Base-by-base conservation (phyloP, 805 yeast species). In the Cyberlindnera misumaiensis region DNA sequence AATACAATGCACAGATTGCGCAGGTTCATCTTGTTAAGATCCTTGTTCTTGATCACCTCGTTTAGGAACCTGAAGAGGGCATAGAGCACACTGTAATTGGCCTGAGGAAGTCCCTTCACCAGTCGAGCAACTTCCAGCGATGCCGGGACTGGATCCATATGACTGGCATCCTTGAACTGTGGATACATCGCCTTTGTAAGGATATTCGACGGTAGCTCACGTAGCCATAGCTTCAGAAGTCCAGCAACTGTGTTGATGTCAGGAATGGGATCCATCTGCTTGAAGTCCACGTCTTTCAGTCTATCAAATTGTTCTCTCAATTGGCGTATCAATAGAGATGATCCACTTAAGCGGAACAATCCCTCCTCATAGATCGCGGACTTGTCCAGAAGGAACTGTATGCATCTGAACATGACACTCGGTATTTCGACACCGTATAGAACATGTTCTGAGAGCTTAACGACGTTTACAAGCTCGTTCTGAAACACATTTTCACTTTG, bases 191-290 rank as follows among this genome's bases (percentile, higher is more conserved):
- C 72, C 18, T 68, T 70, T 0, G 90, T 79, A 28, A 87, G 62
- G n/a, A 87, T 67, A 24, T 75, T 74, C 15, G 73, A 69, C 2
- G 95, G 87, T 39, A 90, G 59, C 39, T 80, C 87, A 44, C 97
- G 68, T 40, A 90, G 64, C 60, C 82, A 90, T 13, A 89, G 68
- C 56, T 90, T 90, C 47, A 90, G 64, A 32, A 90, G 63, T 0
- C 96, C 95, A 3, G 96, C 82, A 7, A 86, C 82, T 1, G 96
- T 83, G 58, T 90, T 88, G 24, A 85, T 80, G 58, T 89, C 96
- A 35, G 56, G 63, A 50, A 56, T 60, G 27, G 68, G 57, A 0
- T 59, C 57, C 18, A 73, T 18, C 46, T 28, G 61, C 59, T 45
- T 67, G 37, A 89, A 65, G 52, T 85, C 87, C 32, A 84, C 65